Base-by-base conservation (phyloP, 75 land plant species). In the Larix kaempferi region DNA sequence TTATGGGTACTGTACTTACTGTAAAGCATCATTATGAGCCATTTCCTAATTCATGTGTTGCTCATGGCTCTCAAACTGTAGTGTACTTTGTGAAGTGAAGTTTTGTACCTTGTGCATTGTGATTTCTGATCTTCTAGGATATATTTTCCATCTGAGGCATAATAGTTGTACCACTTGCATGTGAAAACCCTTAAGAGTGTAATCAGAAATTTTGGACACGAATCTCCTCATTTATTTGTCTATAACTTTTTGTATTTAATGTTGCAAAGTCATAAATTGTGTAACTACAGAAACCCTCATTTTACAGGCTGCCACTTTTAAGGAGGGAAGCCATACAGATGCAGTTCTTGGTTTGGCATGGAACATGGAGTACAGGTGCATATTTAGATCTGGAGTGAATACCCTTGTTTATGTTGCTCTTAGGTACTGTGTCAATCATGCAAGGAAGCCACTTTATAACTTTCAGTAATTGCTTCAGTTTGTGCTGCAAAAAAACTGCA, bases 271-370 rank as follows among this genome's bases (percentile, higher is more conserved):
- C 41, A 21, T 8, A 69, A n/a, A 10, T 41, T 69, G 52, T 69
- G 33, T 41, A 41, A 62, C 39, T 44, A 69, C 25, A 11, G 4
- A 37, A 35, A 10, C 52, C 12, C 23, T 69, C 3, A 49, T 39
- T 37, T 69, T 69, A 21, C 73, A 69, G 73, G 52, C 23, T 41
- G 21, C 21, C 25, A 69, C 52, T 26, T 74, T 49, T 56, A 89
- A 88, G 75, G 83, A 92, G 57, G 92, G 80, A 27, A 94, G 95
- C 69, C 95, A 96, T 72, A 95, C 85, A 52, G 92, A 88, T 84
- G 80, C 99, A 54, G 99, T 96, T 2, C 87, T 96, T 81, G 86
- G 93, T 77, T 89, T 96, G 77, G 91, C 98, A 63, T 96, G 99
- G 99, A 96, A 96, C 78, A 83, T 82, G 52, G 93, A 92, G 63